Conservation (phyloP, 1,139 yeast genomes). For the Kodamaea fungicola region DNA sequence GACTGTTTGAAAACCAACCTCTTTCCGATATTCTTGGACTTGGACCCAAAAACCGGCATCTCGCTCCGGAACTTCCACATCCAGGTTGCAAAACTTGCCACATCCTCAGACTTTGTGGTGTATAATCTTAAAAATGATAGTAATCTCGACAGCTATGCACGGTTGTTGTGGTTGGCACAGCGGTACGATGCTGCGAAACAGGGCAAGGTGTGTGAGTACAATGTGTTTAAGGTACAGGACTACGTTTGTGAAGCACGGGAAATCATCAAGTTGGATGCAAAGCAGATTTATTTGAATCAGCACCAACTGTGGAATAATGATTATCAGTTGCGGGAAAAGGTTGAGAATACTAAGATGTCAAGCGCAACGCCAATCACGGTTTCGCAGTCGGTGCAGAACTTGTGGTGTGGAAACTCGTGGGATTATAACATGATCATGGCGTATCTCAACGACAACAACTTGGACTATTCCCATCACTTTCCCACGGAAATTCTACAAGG, state of each 20-base stretch:
- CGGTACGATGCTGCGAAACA: conserved; percentile 22
- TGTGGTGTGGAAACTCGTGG: conserved; percentile 80
- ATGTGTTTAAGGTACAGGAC: conserved; percentile 17
- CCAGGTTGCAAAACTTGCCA: conserved; percentile 69
- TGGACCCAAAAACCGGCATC: conserved; percentile 67
- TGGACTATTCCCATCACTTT: conserved; percentile 8
- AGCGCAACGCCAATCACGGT: conserved; percentile 58
- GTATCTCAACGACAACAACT: conserved; percentile 16
- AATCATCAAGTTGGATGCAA: conserved; percentile 4
- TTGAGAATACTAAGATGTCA: conserved; percentile 82
- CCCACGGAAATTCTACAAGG: neutral
- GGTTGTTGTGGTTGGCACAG: conserved; percentile 57
- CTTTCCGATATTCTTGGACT: conserved; percentile 51
- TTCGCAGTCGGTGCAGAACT: conserved; percentile 24
- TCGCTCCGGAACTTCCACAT: conserved; percentile 73
- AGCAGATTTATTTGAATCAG: conserved; percentile 3
- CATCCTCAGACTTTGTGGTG: conserved; percentile 65
- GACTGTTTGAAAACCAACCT: conserved; percentile 46
- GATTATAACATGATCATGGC: conserved; percentile 39
- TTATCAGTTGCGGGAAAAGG: conserved; percentile 67
- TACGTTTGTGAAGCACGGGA: conserved; percentile 1
- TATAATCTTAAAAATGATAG: conserved; percentile 27
- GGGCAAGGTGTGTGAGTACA: conserved; percentile 9
- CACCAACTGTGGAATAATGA: conserved; percentile 25
- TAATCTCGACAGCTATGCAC: conserved; percentile 31